Base-by-base conservation (phyloP, 1,284 basidiomycete species). In the Cutaneotrichosporon spelunceum region DNA sequence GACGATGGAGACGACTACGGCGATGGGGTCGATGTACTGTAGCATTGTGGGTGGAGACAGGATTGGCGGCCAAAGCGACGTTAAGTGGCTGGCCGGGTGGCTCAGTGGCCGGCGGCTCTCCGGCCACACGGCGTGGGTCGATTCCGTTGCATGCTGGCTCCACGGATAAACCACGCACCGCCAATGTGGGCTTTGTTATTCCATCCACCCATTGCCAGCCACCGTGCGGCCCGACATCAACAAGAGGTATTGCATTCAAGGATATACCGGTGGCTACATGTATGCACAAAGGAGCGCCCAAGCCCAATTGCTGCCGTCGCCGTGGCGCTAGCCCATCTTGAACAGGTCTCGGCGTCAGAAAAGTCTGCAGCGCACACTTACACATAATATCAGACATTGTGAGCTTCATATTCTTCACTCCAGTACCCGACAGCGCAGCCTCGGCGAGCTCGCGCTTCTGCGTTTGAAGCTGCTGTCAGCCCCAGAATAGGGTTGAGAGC, bases 391-490 rank as follows among this genome's bases (percentile, higher is more conserved):
- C 92, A 33, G 90, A 86, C 78, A 92, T 81, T 10, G 87, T 86
- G n/a, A 95, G 85, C 64, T 87, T 87, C 82, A 87, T 86, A 71
- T 89, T 88, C 83, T 88, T 90, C 72, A 91, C 81, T 78, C 88
- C 91, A 77, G 91, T 88, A 23, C 94, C 95, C 39, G 90, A 89
- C 49, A 98, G 80, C 0, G 93, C 92, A 0, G 93, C 91, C 30
- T 84, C 83, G 0, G 93, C 87, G 1, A 98, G 83, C 55, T 86
- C 87, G 10, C 93, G 85, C 80, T 98, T 98, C 78, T 87, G 86
- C 36, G 90, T 87, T 77, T 96, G 93, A 4, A 96, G 83, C 84
- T 86, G 61, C 9, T 93, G 63, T 75, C 70, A 53, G 73, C 69
- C 70, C 34, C 8, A 9, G 4, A 14, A 14, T 19, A 54, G 24